Evolutionary conservation across 805 yeast genomes (phyloP).

Genomic region (Kazachstania psychrophila): DNA sequence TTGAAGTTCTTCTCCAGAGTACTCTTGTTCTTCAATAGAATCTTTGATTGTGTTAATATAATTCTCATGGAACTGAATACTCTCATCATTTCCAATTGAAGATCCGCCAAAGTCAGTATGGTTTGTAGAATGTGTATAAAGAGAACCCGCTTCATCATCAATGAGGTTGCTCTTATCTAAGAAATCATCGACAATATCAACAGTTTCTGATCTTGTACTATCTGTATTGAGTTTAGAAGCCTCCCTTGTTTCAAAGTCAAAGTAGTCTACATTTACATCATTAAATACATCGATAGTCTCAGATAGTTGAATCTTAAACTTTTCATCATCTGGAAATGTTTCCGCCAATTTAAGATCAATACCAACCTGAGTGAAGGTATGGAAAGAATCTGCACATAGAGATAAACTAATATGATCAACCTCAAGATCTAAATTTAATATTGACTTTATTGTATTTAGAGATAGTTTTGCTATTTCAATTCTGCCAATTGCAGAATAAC

Average conservation of each 20-base stretch:
- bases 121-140: neutral
- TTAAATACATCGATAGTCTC: conserved; percentile 34
- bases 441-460: conserved; percentile 13
- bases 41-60: conserved; percentile 1
- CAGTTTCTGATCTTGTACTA: too few relatives aligned
- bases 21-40: neutral
- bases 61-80: conserved; percentile 1
- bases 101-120: neutral
- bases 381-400: conserved; percentile 77
- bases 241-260: too few relatives aligned
- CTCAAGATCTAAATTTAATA: conserved; percentile 29
- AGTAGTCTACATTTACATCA: conserved; percentile 30
- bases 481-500: conserved; percentile 23
- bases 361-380: conserved; percentile 55
- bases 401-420: conserved; percentile 42
- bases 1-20: too few relatives aligned
- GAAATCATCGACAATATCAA: conserved; percentile 13
- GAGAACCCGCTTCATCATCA: neutral
- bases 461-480: conserved; percentile 7
- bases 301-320: conserved; percentile 35
- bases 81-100: neutral
- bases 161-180: too few relatives aligned
- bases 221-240: too few relatives aligned
- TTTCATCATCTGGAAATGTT: conserved; percentile 48
- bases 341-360: conserved; percentile 68